Evolutionary conservation across 768 basidiomycete genomes (phyloP).

Genomic region (Suillus spraguei): DNA sequence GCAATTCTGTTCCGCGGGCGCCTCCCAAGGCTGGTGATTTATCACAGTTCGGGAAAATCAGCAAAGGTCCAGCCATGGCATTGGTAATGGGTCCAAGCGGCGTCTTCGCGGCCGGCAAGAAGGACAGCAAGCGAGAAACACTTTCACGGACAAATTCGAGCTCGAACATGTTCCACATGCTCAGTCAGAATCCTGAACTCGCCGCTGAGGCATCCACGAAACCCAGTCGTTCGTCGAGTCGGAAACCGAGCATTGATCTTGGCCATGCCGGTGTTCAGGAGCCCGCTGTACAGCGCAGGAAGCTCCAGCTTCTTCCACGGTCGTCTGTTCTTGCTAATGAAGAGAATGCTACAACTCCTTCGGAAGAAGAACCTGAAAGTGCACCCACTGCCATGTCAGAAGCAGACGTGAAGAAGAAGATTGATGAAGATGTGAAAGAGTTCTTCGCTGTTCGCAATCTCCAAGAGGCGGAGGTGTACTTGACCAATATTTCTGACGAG

Average conservation of each 20-base stretch:
- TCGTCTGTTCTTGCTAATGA: constrained; percentile 62
- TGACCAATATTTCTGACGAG: constrained; percentile 67
- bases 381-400: constrained; percentile 54
- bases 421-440: constrained; percentile 83
- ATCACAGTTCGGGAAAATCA: constrained; percentile 88
- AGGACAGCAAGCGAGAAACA: constrained; percentile 69
- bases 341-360: constrained; percentile 45
- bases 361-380: constrained; percentile 54
- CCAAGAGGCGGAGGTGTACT: constrained; percentile 88
- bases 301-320: constrained; percentile 76
- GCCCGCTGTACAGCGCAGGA: constrained; percentile 58
- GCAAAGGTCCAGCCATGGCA: constrained; percentile 56
- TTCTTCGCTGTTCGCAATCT: constrained; percentile 84
- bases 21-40: constrained; percentile 85
- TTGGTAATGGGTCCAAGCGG: constrained; percentile 81
- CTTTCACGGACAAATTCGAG: constrained; percentile 79
- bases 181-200: constrained; percentile 64
- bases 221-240: constrained; percentile 51
- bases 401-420: constrained; percentile 71
- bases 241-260: constrained; percentile 55
- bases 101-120: constrained; percentile 77
- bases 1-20: constrained; percentile 54
- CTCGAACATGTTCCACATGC: constrained; percentile 89
- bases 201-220: constrained; percentile 55
- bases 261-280: constrained; percentile 49